Base-by-base conservation (phyloP, 1,284 basidiomycete genomes). In the Cryptococcus sp. region DNA sequence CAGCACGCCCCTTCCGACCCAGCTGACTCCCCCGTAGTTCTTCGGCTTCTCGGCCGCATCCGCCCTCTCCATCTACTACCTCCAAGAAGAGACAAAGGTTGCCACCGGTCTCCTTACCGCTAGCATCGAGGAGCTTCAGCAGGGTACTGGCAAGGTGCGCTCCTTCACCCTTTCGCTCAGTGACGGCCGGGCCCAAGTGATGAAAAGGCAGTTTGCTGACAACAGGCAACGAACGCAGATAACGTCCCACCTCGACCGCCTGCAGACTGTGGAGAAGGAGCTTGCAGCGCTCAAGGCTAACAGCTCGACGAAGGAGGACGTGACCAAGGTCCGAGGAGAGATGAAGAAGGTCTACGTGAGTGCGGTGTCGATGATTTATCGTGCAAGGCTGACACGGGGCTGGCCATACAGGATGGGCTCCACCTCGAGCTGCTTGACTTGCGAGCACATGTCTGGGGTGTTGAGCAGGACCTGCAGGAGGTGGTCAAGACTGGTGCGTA, bases 251-350 rank as follows among this genome's bases (percentile, higher is more conserved):
- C 84, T 94, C 3, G 81, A 87, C 60, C 82, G 90, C 55, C 90
- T 94, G 68, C 88, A 92, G 72, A 83, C 85, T 2, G 89, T 92
- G 2, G 91, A 94, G 78, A 91, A 91, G 73, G 90, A 92, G 68
- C 73, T 93, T 62, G 89, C 88, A 71, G 85, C 86, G 0, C 71
- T 94, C 33, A 80, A 82, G n/a, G 83, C 84, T 50, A 76, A 78
- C 18, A 82, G 85, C 2, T 82, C 87, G 4, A 82, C 80, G 35
- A 92, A 90, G 76, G 89, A 91, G 50, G 91, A 94, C 64, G 79
- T 89, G 28, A 82, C 84, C 36, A 82, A 84, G 60, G 78, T 90
- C 18, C 80, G 91, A 57, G 82, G 83, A 16, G 91, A 94, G 76
- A 82, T 87, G 65, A 92, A 92, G 83, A 91, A 90, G 76, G 76